Evolutionary conservation across 2,329 filamentous ascomycete genomes (phyloP), one percentile per base, ranked within the genome.

Genomic region (Zymoseptoria ardabiliae): DNA sequence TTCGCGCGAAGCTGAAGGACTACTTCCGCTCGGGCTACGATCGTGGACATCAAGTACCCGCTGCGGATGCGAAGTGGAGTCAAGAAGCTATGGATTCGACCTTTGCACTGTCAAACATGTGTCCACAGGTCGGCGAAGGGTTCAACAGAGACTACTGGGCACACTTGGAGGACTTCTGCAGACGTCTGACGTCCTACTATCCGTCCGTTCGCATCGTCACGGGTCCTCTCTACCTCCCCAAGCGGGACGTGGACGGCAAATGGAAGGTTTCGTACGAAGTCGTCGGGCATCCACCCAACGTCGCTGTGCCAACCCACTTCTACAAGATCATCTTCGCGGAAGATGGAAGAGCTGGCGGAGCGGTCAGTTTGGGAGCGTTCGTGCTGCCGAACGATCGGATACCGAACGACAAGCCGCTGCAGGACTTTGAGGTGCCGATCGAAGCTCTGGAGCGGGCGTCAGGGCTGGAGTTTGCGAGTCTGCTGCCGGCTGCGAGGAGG

Each of bases 81-180:
- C 94, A 99, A 76, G 75, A 83, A 41, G 92, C 94, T 64, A 96
- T 99, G 91, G 86, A 99, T 76, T 90, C 90, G 59, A 99, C 94
- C 2, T 99, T 99, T 72, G 87, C 85, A 71, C 82, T 99, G 58
- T 88, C 83, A 72, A 99, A 99, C 78, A 99, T 99, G 92, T 96
- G 92, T 72, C 94, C 94, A 30, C 94, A 99, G 78, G 94, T 99
- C 28, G 94, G 94, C 66, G 91, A 97, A 72, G 94, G 94, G 60
- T 99, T 99, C 82, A 99, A 99, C 78, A 84, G 94, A 55, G 94
- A 99, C 78, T 99, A 99, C 83, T 99, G 94, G 94, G 89, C 94
- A 45, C 94, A 99, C 75, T 92, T 99, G 66, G 94, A 99, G 78
- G 93, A 97, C 72, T 99, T 97, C 72, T 97, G 93, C 77, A 85